phyloP scores from a whole-genome alignment of 306 rosid species.

The Prinsepia uniflora region DNA sequence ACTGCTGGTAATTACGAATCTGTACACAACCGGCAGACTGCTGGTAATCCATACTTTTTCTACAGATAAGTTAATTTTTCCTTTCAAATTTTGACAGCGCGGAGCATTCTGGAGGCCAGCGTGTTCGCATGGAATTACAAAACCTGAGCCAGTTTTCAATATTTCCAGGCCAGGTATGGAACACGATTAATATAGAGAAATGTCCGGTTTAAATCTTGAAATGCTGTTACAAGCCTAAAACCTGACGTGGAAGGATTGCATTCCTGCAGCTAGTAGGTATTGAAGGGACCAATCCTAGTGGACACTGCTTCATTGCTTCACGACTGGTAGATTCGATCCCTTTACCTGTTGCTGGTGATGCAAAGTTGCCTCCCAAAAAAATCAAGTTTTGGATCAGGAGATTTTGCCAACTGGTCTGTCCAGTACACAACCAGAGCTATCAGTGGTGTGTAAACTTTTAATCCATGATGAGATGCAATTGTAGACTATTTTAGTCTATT shows the following conservation, averaged over 20 bases:
- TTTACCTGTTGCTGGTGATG: constrained; percentile 32
- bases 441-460: constrained; percentile 45
- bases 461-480: constrained; percentile 11
- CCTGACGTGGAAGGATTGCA: constrained; percentile 24
- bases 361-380: constrained; percentile 64
- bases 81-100: constrained; percentile 38
- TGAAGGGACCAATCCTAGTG: constrained; percentile 93
- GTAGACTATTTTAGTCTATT: background rate
- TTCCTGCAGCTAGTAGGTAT: constrained; percentile 75
- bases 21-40: background rate
- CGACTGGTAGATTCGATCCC: constrained; percentile 69
- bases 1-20: constrained; percentile 2
- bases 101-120: constrained; percentile 86
- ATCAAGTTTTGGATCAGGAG: constrained; percentile 62
- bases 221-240: constrained; percentile 10
- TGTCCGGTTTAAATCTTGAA: constrained; percentile 15
- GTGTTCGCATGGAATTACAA: constrained; percentile 79
- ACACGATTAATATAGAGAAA: constrained; percentile 12
- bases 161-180: constrained; percentile 92
- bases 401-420: constrained; percentile 35
- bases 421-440: constrained; percentile 49
- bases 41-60: constrained; percentile 9
- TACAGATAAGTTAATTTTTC: constrained; percentile 17
- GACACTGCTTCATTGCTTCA: constrained; percentile 90
- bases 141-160: constrained; percentile 64